Evolutionary conservation across 805 yeast species (phyloP).

Genomic region (Kodamaea kaohsiungensis): DNA sequence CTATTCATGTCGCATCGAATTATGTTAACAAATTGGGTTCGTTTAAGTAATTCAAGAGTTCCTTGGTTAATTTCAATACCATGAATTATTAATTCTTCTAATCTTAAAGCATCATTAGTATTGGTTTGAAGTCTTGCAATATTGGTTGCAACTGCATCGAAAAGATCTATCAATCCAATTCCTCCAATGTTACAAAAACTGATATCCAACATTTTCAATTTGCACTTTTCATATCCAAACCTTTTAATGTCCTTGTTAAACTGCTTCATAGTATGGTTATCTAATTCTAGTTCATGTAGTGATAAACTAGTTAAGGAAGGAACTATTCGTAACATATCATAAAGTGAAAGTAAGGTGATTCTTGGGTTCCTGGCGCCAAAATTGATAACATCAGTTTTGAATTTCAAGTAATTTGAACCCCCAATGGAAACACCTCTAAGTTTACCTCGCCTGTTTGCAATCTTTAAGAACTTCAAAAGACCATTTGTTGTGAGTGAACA

Average conservation of each 20-base stretch:
- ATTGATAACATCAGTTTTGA: conserved; percentile 15
- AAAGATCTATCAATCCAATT: conserved; percentile 36
- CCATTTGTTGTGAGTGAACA: conserved; percentile 15
- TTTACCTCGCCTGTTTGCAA: conserved; percentile 3
- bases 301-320: conserved; percentile 24
- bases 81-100: conserved; percentile 29
- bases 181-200: conserved; percentile 41
- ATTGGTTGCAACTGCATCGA: conserved; percentile 15
- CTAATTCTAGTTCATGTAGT: conserved; percentile 38
- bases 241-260: conserved; percentile 27
- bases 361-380: background rate
- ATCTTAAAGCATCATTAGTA: conserved; percentile 6
- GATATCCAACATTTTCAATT: conserved; percentile 32
- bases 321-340: conserved; percentile 19
- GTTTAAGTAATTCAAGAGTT: conserved; percentile 24
- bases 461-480: conserved; percentile 12
- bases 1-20: conserved; percentile 27
- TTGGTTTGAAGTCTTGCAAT: background rate
- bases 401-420: conserved; percentile 13
- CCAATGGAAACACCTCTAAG: conserved; percentile 13
- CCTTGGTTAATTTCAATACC: conserved; percentile 34
- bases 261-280: conserved; percentile 32
- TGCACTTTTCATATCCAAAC: conserved; percentile 16
- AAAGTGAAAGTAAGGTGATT: conserved; percentile 12
- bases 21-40: conserved; percentile 17